Conservation (phyloP, 164 flowering plant genomes). For the Dillenia turbinata region DNA sequence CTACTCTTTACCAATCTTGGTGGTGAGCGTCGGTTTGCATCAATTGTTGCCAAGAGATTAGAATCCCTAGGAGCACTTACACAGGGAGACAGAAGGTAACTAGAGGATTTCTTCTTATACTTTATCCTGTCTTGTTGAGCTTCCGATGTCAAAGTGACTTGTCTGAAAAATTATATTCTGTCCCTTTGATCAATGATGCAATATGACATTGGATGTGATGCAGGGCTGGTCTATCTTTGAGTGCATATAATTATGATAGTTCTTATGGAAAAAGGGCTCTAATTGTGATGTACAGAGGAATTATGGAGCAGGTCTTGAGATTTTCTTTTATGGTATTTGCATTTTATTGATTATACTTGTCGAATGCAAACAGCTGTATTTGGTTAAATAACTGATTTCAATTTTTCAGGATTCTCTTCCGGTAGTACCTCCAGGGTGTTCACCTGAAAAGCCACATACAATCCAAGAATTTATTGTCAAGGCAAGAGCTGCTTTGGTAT, state of each 20-base stretch:
- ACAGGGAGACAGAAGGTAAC: conserved; percentile 92
- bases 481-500: conserved; percentile 89
- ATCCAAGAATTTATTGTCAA: conserved; percentile 59
- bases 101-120: background rate
- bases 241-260: conserved; percentile 97
- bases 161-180: background rate
- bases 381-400: conserved; percentile 12
- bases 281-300: conserved; percentile 77
- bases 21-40: conserved; percentile 98
- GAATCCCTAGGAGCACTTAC: conserved; percentile 96
- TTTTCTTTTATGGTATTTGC: background rate
- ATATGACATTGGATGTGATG: conserved; percentile 16
- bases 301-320: conserved; percentile 77
- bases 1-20: conserved; percentile 91
- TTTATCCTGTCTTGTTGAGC: background rate
- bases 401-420: conserved; percentile 72
- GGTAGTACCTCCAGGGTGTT: conserved; percentile 88
- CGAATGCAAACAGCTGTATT: background rate
- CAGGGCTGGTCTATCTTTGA: conserved; percentile 94
- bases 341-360: background rate
- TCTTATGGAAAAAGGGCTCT: conserved; percentile 82
- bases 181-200: background rate
- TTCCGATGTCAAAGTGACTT: background rate
- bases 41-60: conserved; percentile 97
- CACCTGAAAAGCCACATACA: conserved; percentile 72